Percentiles rank a stretch among this genome's conserved stretches.
phyloP scores from a whole-genome alignment of 257 asterid species.

The Ophiorrhiza pumila region DNA sequence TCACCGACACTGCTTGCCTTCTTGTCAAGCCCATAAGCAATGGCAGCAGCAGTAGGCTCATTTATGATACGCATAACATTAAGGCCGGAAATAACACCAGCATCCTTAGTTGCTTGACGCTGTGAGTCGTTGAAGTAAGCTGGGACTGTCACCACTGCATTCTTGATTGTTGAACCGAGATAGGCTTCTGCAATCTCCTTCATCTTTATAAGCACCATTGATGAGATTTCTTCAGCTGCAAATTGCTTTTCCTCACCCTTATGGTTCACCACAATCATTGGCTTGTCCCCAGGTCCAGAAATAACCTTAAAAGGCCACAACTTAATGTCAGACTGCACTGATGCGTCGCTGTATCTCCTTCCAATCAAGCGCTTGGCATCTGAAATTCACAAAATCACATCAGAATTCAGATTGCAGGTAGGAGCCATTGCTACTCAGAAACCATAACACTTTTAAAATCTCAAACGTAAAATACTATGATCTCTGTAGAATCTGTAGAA shows the following conservation, averaged over 20 bases:
- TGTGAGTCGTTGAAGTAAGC: conserved; percentile 35
- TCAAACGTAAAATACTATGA: no score
- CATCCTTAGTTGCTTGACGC: conserved; percentile 33
- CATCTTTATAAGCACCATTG: conserved; percentile 30
- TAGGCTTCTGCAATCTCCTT: conserved; percentile 31
- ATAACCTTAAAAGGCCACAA: conserved; percentile 36
- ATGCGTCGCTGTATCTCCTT: conserved; percentile 21
- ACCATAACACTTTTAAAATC: no score
- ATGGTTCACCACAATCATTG: conserved; percentile 30
- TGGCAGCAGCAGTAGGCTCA: conserved; percentile 27
- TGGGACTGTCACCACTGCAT: conserved; percentile 31
- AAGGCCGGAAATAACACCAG: conserved; percentile 30
- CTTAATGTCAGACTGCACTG: conserved; percentile 25
- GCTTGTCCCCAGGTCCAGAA: conserved; percentile 29
- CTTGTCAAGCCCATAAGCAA: conserved; percentile 26
- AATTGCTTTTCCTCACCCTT: conserved; percentile 32
- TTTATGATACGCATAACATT: conserved; percentile 32
- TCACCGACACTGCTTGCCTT: conserved; percentile 18
- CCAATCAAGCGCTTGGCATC: conserved; percentile 32
- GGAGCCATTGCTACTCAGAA: no score
- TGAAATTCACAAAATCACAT: not conserved
- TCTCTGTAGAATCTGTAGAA: no score
- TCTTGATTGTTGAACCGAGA: conserved; percentile 28
- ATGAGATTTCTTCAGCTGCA: conserved; percentile 30
- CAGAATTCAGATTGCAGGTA: not conserved